These are phyloP conservation scores for Adansonia gregorii DNA, from an alignment of 441 rosid species.

Conservation along the genomic window DNA sequence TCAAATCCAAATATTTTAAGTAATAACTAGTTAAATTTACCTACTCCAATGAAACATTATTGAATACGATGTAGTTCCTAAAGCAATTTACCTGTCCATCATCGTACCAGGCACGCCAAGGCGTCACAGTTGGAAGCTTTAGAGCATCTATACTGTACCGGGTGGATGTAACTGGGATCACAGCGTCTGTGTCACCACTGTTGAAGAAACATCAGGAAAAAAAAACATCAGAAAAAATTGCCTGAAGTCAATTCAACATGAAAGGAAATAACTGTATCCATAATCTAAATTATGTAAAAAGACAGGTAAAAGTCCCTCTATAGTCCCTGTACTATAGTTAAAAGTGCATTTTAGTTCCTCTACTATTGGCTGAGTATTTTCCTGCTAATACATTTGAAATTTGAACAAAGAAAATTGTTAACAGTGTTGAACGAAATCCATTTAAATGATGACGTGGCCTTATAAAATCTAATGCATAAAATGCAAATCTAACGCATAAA, in stretches of 20 bases:
- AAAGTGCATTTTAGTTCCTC: neutral
- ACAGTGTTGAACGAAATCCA: too few species aligned
- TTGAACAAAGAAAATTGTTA: too few species aligned
- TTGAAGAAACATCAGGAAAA: neutral
- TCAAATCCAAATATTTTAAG: neutral
- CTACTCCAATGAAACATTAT: neutral
- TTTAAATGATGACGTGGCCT: too few species aligned
- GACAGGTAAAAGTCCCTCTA: neutral
- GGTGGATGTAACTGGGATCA: constrained; percentile 86
- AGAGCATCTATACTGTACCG: constrained; percentile 85
- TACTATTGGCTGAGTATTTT: neutral
- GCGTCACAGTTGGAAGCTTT: constrained; percentile 61
- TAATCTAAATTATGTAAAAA: neutral
- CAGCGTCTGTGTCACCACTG: constrained; percentile 91
- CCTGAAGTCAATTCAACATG: neutral
- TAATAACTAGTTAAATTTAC: neutral
- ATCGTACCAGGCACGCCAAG: constrained; percentile 80
- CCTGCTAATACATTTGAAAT: too few species aligned
- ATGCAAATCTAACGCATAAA: too few species aligned
- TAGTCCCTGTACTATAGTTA: neutral
- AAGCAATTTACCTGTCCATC: constrained; percentile 66
- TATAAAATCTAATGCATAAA: too few species aligned
- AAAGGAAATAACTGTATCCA: neutral
- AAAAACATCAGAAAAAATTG: neutral
- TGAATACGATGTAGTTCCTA: neutral